These are phyloP conservation scores for Kazachstania kunashirensis DNA, from an alignment of 805 yeast species.

Conservation along the genomic window DNA sequence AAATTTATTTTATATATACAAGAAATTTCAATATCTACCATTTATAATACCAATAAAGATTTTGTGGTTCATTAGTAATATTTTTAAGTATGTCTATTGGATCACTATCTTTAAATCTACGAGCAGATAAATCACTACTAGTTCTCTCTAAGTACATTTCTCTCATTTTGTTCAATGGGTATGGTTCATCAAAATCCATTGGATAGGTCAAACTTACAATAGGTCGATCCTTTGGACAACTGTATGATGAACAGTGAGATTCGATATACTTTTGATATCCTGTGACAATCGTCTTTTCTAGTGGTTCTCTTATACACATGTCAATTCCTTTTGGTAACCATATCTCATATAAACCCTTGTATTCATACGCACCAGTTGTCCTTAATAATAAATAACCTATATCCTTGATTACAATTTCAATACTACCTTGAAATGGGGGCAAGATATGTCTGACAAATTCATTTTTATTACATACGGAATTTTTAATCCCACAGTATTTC, in stretches of 20 bases:
- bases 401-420: slow-evolving; percentile 57
- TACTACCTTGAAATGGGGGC: slow-evolving; percentile 61
- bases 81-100: slow-evolving; percentile 12
- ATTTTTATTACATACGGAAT: slow-evolving; percentile 10
- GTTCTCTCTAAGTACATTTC: slow-evolving; percentile 24
- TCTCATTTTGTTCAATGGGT: slow-evolving; percentile 17
- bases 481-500: slow-evolving; percentile 24
- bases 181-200: slow-evolving; percentile 16
- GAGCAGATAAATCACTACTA: slow-evolving; percentile 13
- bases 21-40: too few relatives aligned
- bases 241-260: slow-evolving; percentile 21
- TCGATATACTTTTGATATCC: slow-evolving; percentile 30
- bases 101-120: slow-evolving; percentile 14
- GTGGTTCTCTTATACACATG: slow-evolving; percentile 45
- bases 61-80: slow-evolving; percentile 14
- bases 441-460: slow-evolving; percentile 39
- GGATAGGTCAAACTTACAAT: slow-evolving; percentile 23
- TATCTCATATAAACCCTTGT: slow-evolving; percentile 34
- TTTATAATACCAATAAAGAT: slow-evolving; percentile 26
- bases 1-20: too few relatives aligned
- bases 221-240: slow-evolving; percentile 21
- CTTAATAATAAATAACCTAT: slow-evolving; percentile 53
- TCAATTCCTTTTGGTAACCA: slow-evolving; percentile 49
- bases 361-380: slow-evolving; percentile 43
- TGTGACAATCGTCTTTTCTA: slow-evolving; percentile 23